A percentile compares a stretch with the other conserved stretches of the same genome.
Evolutionary conservation across 768 basidiomycete genomes (phyloP).

Genomic region (Psilocybe azurescens): DNA sequence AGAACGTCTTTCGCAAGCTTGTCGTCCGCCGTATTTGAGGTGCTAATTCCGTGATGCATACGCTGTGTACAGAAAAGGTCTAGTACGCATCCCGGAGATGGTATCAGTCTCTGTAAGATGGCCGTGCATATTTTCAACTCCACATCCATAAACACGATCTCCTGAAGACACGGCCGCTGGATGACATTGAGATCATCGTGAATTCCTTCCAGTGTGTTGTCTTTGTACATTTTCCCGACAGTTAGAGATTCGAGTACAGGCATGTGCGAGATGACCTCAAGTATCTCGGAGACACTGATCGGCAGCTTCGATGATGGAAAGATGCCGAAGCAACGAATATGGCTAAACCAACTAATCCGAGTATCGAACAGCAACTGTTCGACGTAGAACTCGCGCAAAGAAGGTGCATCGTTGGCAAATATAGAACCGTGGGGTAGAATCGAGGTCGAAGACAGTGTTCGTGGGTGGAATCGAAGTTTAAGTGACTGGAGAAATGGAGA

Average conservation of each 20-base stretch:
- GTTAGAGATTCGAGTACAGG: not conserved
- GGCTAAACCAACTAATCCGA: not conserved
- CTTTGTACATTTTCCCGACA: not conserved
- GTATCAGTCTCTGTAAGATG: not conserved
- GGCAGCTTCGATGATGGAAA: not conserved
- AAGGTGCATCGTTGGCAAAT: conserved; percentile 1
- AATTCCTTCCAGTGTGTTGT: not conserved
- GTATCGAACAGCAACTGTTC: not conserved
- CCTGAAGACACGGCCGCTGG: not conserved
- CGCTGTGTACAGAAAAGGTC: not conserved
- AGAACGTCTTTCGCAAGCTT: not conserved
- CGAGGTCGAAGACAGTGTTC: not conserved
- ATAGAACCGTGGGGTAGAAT: not conserved
- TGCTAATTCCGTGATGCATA: not conserved
- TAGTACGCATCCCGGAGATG: not conserved
- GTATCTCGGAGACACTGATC: not conserved
- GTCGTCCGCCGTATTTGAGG: not conserved
- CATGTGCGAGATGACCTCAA: not conserved
- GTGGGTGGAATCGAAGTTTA: conserved; percentile 1
- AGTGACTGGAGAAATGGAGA: not conserved
- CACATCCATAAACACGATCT: not conserved
- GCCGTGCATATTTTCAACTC: not conserved
- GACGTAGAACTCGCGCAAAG: not conserved
- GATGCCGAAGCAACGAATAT: not conserved
- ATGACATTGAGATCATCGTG: not conserved